Conservation (phyloP, 805 yeast genomes). For the Schwanniomyces vanrijiae region DNA sequence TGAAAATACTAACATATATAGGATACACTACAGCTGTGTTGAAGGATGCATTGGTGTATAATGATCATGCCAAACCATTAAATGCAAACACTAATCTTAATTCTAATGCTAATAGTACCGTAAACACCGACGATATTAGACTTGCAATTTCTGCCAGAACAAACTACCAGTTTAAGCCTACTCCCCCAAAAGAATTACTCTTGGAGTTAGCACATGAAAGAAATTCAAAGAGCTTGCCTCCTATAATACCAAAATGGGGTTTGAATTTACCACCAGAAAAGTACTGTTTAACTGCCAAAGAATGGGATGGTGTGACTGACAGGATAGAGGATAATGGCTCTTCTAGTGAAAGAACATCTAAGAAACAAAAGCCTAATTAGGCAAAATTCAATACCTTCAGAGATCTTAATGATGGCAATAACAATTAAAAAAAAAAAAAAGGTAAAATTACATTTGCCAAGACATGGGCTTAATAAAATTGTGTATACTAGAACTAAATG, state of each 20-base stretch:
- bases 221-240: conserved; percentile 86
- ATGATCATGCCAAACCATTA: conserved; percentile 68
- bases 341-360: conserved; percentile 4
- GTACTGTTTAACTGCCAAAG: conserved; percentile 84
- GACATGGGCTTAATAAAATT: neutral
- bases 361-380: conserved; percentile 5
- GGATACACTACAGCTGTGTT: conserved; percentile 82
- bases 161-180: conserved; percentile 93
- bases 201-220: conserved; percentile 91
- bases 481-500: neutral
- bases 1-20: conserved; percentile 10
- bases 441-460: neutral
- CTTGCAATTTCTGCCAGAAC: conserved; percentile 92
- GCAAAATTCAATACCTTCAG: too few relatives aligned
- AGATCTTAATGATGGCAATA: too few relatives aligned
- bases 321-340: conserved; percentile 17
- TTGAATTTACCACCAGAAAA: conserved; percentile 95
- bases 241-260: conserved; percentile 89
- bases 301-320: conserved; percentile 52
- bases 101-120: conserved; percentile 46
- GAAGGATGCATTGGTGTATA: conserved; percentile 85
- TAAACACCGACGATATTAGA: conserved; percentile 87
- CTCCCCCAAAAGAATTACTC: conserved; percentile 87
- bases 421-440: too few relatives aligned
- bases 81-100: conserved; percentile 23